Percentiles rank a stretch among this genome's conserved stretches.
Evolutionary conservation across 495 filamentous ascomycete species (phyloP).

Genomic region (Neurospora pannonica): DNA sequence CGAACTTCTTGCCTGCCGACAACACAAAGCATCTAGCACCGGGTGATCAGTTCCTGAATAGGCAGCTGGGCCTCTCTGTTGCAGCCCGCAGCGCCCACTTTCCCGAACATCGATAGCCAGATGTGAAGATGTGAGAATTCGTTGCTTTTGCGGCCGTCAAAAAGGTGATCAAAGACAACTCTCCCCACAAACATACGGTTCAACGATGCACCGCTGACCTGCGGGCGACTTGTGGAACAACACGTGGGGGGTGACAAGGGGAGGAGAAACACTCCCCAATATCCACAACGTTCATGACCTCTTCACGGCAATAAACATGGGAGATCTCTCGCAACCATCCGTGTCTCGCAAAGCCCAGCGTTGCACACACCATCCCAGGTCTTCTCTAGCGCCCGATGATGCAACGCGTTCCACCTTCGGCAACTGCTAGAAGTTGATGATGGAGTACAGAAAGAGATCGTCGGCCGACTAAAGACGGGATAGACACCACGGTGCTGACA

Average conservation of each 20-base stretch:
- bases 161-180: background rate
- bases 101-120: background rate
- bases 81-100: background rate
- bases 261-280: background rate
- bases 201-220: background rate
- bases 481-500: background rate
- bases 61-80: background rate
- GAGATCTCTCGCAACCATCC: background rate
- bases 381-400: background rate
- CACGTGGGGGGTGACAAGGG: background rate
- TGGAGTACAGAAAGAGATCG: background rate
- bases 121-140: background rate
- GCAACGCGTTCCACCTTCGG: background rate
- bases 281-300: background rate
- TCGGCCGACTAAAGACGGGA: background rate
- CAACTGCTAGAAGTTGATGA: background rate
- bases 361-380: background rate
- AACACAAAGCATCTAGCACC: background rate
- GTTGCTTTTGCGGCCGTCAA: background rate
- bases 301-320: background rate
- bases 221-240: background rate
- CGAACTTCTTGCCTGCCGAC: background rate
- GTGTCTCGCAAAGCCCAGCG: background rate
- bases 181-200: background rate
- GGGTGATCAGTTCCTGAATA: background rate